Percentiles rank a stretch among this genome's conserved stretches.
Conservation (phyloP, 495 filamentous ascomycete species). For the Daldinia caldariorum region DNA sequence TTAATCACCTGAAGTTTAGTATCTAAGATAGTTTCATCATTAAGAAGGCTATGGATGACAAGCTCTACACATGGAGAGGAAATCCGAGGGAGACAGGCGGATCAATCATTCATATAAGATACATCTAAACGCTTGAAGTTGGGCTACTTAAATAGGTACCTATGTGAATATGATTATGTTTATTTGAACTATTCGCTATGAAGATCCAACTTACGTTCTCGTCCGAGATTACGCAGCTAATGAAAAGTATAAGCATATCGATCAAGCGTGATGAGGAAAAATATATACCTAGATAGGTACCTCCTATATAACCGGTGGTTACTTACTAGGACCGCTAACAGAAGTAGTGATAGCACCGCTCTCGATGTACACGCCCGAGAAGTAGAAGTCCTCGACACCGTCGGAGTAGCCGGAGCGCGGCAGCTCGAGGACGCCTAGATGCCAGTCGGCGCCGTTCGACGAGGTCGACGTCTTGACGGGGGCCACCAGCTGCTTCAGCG, state of each 20-base stretch:
- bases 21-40: neutral
- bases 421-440: constrained; percentile 75
- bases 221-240: constrained; percentile 19
- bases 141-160: constrained; percentile 24
- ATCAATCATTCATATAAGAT: constrained; percentile 24
- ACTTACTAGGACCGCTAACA: constrained; percentile 59
- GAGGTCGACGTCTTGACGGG: constrained; percentile 67
- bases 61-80: neutral
- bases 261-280: neutral
- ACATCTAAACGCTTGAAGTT: constrained; percentile 21
- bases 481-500: constrained; percentile 65
- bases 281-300: too few relatives aligned
- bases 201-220: neutral
- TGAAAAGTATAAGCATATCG: neutral
- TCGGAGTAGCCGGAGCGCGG: constrained; percentile 65
- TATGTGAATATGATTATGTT: neutral
- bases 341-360: constrained; percentile 67
- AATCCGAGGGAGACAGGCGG: neutral
- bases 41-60: neutral
- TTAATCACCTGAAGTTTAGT: neutral
- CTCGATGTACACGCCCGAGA: constrained; percentile 77
- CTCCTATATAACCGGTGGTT: neutral
- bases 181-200: neutral
- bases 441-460: constrained; percentile 78
- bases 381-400: constrained; percentile 72